phyloP scores from a whole-genome alignment of 805 yeast genomes.

The Hanseniaspora occidentalis region DNA sequence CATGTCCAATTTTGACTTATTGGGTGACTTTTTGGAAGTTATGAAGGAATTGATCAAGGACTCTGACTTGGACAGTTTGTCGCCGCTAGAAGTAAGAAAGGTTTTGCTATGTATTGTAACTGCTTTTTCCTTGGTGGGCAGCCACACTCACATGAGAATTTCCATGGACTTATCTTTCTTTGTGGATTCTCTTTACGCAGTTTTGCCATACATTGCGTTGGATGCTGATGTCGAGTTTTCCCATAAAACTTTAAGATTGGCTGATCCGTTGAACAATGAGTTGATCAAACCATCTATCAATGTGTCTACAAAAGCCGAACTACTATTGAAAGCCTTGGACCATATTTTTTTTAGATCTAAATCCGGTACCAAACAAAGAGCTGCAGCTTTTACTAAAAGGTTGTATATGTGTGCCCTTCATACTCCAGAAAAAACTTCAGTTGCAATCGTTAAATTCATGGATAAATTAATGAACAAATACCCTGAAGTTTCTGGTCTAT shows the following conservation, averaged over 20 bases:
- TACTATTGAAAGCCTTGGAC: slow-evolving; percentile 66
- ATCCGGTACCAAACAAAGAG: slow-evolving; percentile 54
- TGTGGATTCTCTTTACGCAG: slow-evolving; percentile 57
- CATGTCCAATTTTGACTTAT: slow-evolving; percentile 80
- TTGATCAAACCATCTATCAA: slow-evolving; percentile 59
- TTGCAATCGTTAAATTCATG: slow-evolving; percentile 66
- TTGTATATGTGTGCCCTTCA: slow-evolving; percentile 55
- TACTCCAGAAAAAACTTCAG: slow-evolving; percentile 77
- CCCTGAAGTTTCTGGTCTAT: slow-evolving; percentile 61
- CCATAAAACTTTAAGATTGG: slow-evolving; percentile 64
- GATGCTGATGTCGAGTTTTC: slow-evolving; percentile 82
- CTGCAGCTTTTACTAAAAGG: slow-evolving; percentile 74
- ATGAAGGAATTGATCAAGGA: slow-evolving; percentile 66
- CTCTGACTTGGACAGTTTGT: slow-evolving; percentile 31
- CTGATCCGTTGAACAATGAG: slow-evolving; percentile 54
- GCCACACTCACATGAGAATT: slow-evolving; percentile 59
- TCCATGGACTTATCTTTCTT: slow-evolving; percentile 75
- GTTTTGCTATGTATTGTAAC: slow-evolving; percentile 75
- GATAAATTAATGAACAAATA: slow-evolving; percentile 64
- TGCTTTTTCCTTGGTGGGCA: slow-evolving; percentile 73
- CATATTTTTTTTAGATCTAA: slow-evolving; percentile 66
- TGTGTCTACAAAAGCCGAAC: slow-evolving; percentile 79
- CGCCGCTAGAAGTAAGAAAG: slow-evolving; percentile 48
- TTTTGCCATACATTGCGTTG: slow-evolving; percentile 54
- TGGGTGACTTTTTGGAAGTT: slow-evolving; percentile 88